Evolutionary conservation across 2,329 filamentous ascomycete species (phyloP).

Genomic region (Botrytis fragariae): DNA sequence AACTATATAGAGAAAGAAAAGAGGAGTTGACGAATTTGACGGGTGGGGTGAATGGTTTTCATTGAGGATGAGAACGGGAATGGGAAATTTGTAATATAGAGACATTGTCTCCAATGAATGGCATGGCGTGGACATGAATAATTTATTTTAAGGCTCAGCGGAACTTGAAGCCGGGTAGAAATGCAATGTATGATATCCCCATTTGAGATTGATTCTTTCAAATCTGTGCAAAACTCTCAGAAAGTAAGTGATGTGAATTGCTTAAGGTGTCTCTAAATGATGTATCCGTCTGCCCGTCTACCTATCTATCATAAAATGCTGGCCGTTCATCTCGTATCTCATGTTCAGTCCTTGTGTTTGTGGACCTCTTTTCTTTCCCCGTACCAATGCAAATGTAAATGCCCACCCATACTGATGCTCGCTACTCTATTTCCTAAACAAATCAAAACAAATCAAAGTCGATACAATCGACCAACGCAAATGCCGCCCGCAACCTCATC

Average conservation of each 20-base stretch:
- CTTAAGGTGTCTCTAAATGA: neutral
- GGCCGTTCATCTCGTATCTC: neutral
- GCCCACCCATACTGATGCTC: constrained; percentile 1
- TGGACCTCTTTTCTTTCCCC: neutral
- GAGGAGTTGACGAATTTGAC: constrained; percentile 71
- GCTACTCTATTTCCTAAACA: neutral
- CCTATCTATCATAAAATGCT: neutral
- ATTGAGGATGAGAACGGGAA: constrained; percentile 8
- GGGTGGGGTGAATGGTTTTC: constrained; percentile 27
- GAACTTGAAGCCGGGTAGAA: neutral
- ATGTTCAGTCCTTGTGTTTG: neutral
- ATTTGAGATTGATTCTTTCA: neutral
- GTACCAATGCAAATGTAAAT: neutral
- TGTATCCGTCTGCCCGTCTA: neutral
- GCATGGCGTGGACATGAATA: neutral
- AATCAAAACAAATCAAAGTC: neutral
- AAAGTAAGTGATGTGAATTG: neutral
- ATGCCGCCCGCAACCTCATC: neutral
- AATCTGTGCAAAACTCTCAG: neutral
- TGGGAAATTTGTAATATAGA: constrained; percentile 12
- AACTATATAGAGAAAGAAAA: constrained; percentile 71
- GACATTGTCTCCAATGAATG: neutral
- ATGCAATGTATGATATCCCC: constrained; percentile 8
- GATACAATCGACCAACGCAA: neutral
- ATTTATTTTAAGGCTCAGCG: neutral